Base-by-base conservation (phyloP, 2,329 filamentous ascomycete species). In the Orbilia javanica region DNA sequence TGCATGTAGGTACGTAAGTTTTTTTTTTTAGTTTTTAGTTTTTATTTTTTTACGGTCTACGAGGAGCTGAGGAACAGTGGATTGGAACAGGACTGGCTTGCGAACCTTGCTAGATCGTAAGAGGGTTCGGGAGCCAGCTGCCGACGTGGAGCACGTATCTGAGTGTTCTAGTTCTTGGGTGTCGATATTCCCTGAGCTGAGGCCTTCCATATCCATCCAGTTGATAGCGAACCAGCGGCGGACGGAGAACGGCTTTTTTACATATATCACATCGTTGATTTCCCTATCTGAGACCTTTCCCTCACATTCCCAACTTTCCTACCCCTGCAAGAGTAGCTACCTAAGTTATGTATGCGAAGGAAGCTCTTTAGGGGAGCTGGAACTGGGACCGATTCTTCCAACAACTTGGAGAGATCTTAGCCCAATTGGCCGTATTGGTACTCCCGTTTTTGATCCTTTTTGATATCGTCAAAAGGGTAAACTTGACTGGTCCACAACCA, bases 191-290 rank as follows among this genome's bases (percentile, higher is more conserved):
- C 5, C 13, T 3, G 6, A 11, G 3, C 4, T 13, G 20, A 22
- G n/a, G 20, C 7, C 52, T n/a, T 55, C 29, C n/a, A 13, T n/a
- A 42, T 39, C 18, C 18, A 15, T 39, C 53, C 55, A 34, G 22
- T 48, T 5, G 27, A 66, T 64, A 65, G 22, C 44, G 44, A 48
- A 20, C 18, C 20, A 31, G 60, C 46, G 25, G 60, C 48, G 20
- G 60, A 63, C 42, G 48, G 60, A 42, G 60, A 66, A 44, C 31
- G 39, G 31, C 29, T 55, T 53, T 65, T 74, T n/a, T n/a, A n/a
- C n/a, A n/a, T n/a, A 74, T 74, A 74, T 67, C 70, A 68, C 70
- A 64, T 62, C 70, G 46, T 63, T 68, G 39, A 2, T 53, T 34
- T 53, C 50, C 18, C n/a, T 20, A 48, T 55, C 46, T 63, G 34